Evolutionary conservation across 2,329 filamentous ascomycete species (phyloP), one percentile per base, ranked within the genome.

Genomic region (Penicillium sp.): DNA sequence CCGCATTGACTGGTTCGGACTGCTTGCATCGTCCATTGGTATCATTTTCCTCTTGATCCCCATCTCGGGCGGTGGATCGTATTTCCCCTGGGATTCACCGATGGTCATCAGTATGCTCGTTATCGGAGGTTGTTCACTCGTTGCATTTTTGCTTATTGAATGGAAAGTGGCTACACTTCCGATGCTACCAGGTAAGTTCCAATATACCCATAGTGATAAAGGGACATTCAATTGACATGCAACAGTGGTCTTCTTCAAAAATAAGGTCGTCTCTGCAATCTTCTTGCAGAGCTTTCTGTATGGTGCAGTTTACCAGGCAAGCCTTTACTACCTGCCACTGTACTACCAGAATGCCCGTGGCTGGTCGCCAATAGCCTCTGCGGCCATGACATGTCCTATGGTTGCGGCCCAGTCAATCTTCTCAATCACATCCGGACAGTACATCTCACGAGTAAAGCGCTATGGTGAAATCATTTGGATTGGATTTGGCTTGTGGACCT

Each of bases 21-120:
- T 81, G 1, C 49, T 82, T 10, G 71, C 75, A 3, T 77, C 75
- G 4, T 78, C 78, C 0, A 66, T 75, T 6, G 80, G 75, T 0
- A 75, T 83, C 26, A 75, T 84, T 9, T 71, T 84, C 12, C 57
- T 85, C 2, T 69, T 85, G 17, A 81, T 85, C 39, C 82, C 82
- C 0, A 75, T 85, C 12, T 83, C 80, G 3, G 80, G 80, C 15
- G 80, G 77, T 49, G 79, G 77, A 2, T 72, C 75, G 0, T 79
- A 80, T 51, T 82, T 81, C 53, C 62, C 70, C 3, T 81, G 78
- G 78, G 59, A 70, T 26, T 79, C 76, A 9, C 69, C 79, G 0
- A 74, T 81, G 72, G 75, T 81, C 1, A 80, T 84, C 21, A 72
- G 73, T 33, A 81, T 83, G 78, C 67, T 84, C 12, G 65, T 66